Conservation (phyloP, 2,329 filamentous ascomycete genomes). For the Talaromyces pinophilus region DNA sequence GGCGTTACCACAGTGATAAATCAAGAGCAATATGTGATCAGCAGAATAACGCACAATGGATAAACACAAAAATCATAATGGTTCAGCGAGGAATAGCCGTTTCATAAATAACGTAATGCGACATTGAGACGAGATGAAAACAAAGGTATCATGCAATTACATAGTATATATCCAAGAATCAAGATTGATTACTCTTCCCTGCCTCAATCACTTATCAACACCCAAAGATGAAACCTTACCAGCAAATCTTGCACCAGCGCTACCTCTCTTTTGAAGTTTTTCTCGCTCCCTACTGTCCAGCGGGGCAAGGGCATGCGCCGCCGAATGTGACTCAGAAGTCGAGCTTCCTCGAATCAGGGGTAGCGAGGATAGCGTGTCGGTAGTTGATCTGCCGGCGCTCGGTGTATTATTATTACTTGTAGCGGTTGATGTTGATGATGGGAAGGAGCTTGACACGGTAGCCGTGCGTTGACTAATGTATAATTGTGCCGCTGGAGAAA, state of each 20-base stretch:
- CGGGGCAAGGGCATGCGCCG: constrained; percentile 34
- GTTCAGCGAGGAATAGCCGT: not conserved
- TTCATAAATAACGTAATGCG: not conserved
- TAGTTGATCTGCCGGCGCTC: constrained; percentile 59
- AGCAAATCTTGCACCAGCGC: constrained; percentile 69
- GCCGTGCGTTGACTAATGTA: constrained; percentile 78
- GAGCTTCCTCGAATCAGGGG: constrained; percentile 53
- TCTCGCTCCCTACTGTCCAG: constrained; percentile 60
- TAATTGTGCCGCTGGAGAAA: constrained; percentile 75
- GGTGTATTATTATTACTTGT: not conserved
- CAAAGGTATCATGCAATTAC: constrained; percentile 16
- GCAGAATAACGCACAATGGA: not conserved
- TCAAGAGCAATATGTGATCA: not conserved
- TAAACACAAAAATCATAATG: not conserved
- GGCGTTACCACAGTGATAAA: too few relatives aligned
- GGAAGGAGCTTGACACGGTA: constrained; percentile 27
- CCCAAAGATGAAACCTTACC: constrained; percentile 49
- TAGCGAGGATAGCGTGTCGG: constrained; percentile 60
- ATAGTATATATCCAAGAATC: constrained; percentile 8
- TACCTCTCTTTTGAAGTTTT: constrained; percentile 75
- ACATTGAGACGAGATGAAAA: not conserved
- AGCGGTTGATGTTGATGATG: constrained; percentile 11
- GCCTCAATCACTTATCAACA: constrained; percentile 6
- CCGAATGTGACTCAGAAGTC: constrained; percentile 27
- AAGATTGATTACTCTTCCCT: not conserved